Evolutionary conservation across 1,284 basidiomycete genomes (phyloP).

Genomic region (Chondrostereum purpureum): DNA sequence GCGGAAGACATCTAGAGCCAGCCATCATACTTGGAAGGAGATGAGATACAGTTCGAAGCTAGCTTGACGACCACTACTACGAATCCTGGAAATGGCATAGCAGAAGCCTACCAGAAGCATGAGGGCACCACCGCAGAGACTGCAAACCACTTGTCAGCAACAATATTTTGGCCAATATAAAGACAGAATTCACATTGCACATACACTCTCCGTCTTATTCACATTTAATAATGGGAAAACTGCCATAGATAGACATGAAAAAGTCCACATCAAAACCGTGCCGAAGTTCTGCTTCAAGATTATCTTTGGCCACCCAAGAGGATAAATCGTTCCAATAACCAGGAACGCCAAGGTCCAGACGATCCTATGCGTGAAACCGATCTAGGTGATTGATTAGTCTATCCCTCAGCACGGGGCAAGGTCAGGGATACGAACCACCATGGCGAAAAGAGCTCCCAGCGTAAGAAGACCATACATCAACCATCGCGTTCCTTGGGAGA

Average conservation of each 20-base stretch:
- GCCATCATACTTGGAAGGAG: constrained; percentile 11
- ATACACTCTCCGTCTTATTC: constrained; percentile 66
- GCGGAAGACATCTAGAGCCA: constrained; percentile 22
- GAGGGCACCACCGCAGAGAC: not conserved
- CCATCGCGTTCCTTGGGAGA: constrained; percentile 11
- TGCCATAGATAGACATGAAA: constrained; percentile 47
- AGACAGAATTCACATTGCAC: constrained; percentile 44
- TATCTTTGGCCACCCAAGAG: constrained; percentile 41
- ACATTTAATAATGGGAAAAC: constrained; percentile 71
- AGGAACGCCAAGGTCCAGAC: constrained; percentile 72
- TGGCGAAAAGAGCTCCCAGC: constrained; percentile 48
- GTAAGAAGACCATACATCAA: constrained; percentile 26
- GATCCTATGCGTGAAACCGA: constrained; percentile 61
- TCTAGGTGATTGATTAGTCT: constrained; percentile 27
- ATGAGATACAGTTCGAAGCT: constrained; percentile 16
- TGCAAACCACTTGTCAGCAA: not conserved
- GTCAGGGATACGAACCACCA: constrained; percentile 52
- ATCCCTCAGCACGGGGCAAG: constrained; percentile 1
- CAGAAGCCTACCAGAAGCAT: not conserved
- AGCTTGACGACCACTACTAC: constrained; percentile 2
- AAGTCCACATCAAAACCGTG: constrained; percentile 41
- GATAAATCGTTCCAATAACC: constrained; percentile 66
- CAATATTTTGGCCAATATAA: no score
- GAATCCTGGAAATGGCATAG: not conserved
- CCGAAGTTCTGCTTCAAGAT: constrained; percentile 23